Conservation (phyloP, 2,329 filamentous ascomycete species). For the Apiospora pterosperma region DNA sequence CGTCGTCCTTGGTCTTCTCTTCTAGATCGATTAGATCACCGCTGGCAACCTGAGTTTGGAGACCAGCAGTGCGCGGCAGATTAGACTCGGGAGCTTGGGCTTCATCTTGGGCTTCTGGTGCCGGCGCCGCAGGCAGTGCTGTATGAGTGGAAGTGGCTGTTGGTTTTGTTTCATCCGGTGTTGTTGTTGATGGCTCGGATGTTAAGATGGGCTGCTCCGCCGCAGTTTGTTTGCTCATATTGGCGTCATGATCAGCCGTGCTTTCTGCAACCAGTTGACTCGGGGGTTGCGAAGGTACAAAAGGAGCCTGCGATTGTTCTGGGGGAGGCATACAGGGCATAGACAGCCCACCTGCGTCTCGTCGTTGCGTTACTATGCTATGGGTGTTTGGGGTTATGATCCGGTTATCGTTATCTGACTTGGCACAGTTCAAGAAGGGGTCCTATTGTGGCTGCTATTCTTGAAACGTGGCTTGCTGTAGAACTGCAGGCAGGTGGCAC, state of each 20-base stretch:
- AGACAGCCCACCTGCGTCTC: conserved; percentile 10
- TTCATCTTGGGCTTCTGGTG: background rate
- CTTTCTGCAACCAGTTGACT: background rate
- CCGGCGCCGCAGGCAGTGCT: background rate
- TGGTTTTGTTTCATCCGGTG: background rate
- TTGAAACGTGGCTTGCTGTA: background rate
- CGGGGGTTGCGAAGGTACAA: background rate
- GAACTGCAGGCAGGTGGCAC: background rate
- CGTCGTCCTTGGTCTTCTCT: background rate
- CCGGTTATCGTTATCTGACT: conserved; percentile 6
- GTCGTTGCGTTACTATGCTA: conserved; percentile 5
- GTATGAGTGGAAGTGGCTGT: background rate
- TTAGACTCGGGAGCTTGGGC: background rate
- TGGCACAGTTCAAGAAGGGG: background rate
- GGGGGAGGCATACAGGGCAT: conserved; percentile 12
- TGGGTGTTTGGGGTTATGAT: conserved; percentile 9
- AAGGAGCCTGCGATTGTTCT: background rate
- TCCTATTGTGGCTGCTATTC: background rate
- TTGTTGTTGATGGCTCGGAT: conserved; percentile 3
- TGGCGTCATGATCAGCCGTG: conserved; percentile 10
- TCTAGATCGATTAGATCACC: background rate
- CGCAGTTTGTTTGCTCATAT: conserved; percentile 8
- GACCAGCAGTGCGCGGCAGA: background rate
- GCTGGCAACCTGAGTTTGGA: background rate
- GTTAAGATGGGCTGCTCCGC: conserved; percentile 8